These are phyloP conservation scores for Leavenworthia alabamica DNA, from an alignment of 345 rosid genomes.

Conservation along the genomic window DNA sequence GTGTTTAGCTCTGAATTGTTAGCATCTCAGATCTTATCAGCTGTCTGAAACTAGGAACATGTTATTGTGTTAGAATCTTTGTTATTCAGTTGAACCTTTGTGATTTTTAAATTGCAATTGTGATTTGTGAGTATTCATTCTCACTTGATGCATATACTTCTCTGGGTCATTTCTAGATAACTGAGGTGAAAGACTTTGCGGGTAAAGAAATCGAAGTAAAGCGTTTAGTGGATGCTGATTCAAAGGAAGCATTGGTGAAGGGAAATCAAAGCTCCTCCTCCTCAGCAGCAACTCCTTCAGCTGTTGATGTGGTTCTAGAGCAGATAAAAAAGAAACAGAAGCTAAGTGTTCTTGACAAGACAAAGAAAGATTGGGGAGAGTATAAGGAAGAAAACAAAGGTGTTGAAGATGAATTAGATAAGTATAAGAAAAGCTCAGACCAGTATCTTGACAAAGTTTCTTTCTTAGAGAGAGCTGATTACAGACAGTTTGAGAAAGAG, in stretches of 20 bases:
- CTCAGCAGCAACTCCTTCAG: constrained; percentile 48
- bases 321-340: constrained; percentile 87
- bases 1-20: neutral
- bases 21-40: neutral
- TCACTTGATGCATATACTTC: neutral
- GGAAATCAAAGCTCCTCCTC: constrained; percentile 20
- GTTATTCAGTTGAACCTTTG: neutral
- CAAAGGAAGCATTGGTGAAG: constrained; percentile 75
- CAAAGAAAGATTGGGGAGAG: constrained; percentile 96
- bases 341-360: constrained; percentile 87
- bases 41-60: neutral
- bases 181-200: constrained; percentile 75
- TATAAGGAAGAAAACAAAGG: constrained; percentile 82
- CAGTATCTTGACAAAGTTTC: constrained; percentile 79
- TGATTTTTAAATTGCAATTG: neutral
- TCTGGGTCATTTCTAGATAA: constrained; percentile 42
- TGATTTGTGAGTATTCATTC: neutral
- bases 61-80: neutral
- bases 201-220: constrained; percentile 73
- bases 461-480: constrained; percentile 77
- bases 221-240: constrained; percentile 65
- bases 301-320: constrained; percentile 83
- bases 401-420: constrained; percentile 74
- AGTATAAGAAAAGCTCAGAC: constrained; percentile 92
- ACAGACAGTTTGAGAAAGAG: constrained; percentile 89